Conservation (phyloP, 2,329 filamentous ascomycete species). For the Elsinoe australis region DNA sequence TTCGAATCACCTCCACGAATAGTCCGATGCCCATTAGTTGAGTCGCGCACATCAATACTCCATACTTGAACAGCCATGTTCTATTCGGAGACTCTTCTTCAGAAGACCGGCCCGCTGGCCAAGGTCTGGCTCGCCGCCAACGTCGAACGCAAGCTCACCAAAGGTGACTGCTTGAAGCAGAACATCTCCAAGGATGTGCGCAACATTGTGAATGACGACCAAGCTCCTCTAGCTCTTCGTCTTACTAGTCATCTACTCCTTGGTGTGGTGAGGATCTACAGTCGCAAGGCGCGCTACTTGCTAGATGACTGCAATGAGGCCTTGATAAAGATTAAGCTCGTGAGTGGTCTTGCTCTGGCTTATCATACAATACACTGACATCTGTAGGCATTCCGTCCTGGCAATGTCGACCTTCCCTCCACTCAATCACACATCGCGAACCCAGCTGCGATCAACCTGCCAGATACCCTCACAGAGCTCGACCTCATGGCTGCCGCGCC, state of each 20-base stretch:
- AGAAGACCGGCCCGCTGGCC: conserved; percentile 93
- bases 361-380: conserved; percentile 6
- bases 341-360: conserved; percentile 37
- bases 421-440: conserved; percentile 69
- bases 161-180: conserved; percentile 88
- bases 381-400: conserved; percentile 79
- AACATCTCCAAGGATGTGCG: conserved; percentile 92
- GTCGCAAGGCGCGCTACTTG: conserved; percentile 90
- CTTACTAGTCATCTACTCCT: conserved; percentile 89
- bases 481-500: conserved; percentile 73
- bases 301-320: conserved; percentile 97
- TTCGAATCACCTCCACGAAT: neutral
- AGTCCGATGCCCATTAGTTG: neutral
- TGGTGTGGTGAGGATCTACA: conserved; percentile 95
- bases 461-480: conserved; percentile 86
- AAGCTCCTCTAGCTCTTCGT: conserved; percentile 90
- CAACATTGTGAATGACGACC: conserved; percentile 85
- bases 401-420: conserved; percentile 90
- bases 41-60: neutral
- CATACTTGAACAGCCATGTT: conserved; percentile 58
- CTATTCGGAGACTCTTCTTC: conserved; percentile 90
- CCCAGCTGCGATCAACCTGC: conserved; percentile 77
- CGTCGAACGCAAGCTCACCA: conserved; percentile 95
- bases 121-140: conserved; percentile 98
- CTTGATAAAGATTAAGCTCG: conserved; percentile 97